Base-by-base conservation (phyloP, 495 filamentous ascomycete genomes). In the Tuber melanosporum region DNA sequence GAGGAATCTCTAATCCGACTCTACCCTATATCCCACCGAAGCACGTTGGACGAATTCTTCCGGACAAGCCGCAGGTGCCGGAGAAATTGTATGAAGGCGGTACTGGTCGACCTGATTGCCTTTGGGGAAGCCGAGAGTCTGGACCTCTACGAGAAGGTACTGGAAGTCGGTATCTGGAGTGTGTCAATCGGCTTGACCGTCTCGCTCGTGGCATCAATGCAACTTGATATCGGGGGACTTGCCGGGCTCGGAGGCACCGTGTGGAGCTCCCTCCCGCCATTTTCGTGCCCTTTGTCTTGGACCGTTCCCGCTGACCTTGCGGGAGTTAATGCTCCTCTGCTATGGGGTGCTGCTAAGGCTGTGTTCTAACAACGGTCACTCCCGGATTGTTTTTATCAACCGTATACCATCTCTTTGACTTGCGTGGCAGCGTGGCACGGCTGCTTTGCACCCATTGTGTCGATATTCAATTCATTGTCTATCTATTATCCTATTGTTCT, bases 111-210 rank as follows among this genome's bases (percentile, higher is more conserved):
- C 73, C 76, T 73, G 12, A 75, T 82, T 17, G 81, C 80, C 22
- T 82, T 82, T 70, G 81, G 81, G 26, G 81, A 82, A 71, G 74
- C 81, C 15, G 80, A 81, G 45, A 82, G 80, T 26, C 70, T 82
- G 71, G 80, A 82, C 39, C 49, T 82, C 45, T 82, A 77, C 46
- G 76, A 79, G 72, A 77, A 78, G 57, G 44, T 73, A 22, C 44
- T 82, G 49, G 75, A 72, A 8, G 7, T 74, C 26, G n/a, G 73
- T 46, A 71, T 80, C 42, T 78, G 73, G 15, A 73, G 73, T 15
- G 78, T 77, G 26, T 73, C 75, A 32, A 73, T 82, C n/a, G 46
- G 70, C 14, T 45, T 79, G 73, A 76, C 77, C 12, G 44, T 66
- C 57, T 66, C 57, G 57, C 57, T 66, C 14, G 26, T n/a, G 32